Conservation (phyloP, 2,329 filamentous ascomycete species). For the Fusarium pininemorale region DNA sequence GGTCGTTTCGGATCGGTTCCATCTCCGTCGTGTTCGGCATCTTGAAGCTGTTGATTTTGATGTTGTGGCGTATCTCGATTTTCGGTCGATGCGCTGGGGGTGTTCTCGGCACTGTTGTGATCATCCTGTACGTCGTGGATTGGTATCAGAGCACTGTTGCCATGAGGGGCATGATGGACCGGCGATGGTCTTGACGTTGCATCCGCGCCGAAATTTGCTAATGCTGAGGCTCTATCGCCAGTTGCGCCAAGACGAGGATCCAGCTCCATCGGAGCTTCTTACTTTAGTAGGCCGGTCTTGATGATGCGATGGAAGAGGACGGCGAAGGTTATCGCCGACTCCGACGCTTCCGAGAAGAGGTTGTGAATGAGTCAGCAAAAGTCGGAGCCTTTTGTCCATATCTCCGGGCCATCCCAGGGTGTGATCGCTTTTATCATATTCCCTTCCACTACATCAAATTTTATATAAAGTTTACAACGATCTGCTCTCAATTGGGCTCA, state of each 20-base stretch:
- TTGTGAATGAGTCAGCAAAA: constrained; percentile 27
- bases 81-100: constrained; percentile 36
- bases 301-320: constrained; percentile 33
- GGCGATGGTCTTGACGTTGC: constrained; percentile 30
- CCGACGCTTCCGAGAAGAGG: constrained; percentile 37
- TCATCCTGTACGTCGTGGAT: constrained; percentile 19
- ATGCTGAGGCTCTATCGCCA: constrained; percentile 35
- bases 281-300: constrained; percentile 26
- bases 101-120: constrained; percentile 26
- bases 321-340: constrained; percentile 45
- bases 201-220: constrained; percentile 15
- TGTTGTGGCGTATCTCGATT: constrained; percentile 26
- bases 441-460: not conserved
- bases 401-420: not conserved
- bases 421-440: not conserved
- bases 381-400: constrained; percentile 22
- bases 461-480: not conserved
- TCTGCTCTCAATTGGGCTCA: not conserved
- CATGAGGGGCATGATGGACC: constrained; percentile 18
- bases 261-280: constrained; percentile 45
- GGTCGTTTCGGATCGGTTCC: constrained; percentile 69
- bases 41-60: constrained; percentile 24
- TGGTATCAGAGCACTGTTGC: constrained; percentile 14
- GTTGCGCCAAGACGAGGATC: constrained; percentile 45
- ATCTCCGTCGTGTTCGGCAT: constrained; percentile 32